Base-by-base conservation (phyloP, 805 yeast species). In the Metschnikowia lachancei region DNA sequence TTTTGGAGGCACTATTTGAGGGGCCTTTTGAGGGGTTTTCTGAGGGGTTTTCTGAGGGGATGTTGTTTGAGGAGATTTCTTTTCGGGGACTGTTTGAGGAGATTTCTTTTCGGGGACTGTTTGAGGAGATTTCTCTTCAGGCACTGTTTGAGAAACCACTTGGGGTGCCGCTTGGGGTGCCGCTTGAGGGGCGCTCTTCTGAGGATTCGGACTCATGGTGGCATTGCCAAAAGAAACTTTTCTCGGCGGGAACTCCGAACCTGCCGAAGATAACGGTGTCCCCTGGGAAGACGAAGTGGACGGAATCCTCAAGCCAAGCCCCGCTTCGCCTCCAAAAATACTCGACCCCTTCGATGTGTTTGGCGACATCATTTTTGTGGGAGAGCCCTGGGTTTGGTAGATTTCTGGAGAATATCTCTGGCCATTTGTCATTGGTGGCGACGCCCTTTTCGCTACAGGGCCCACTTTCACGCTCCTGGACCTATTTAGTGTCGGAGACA, bases 301-400 rank as follows among this genome's bases (percentile, higher is more conserved):
- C 22, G 7, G 43, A 9, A 20, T 18, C 20, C 37, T 8, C 36
- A 12, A 16, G 11, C 31, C 31, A 12, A 8, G 11, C 19, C 19
- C 19, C 4, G 17, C 12, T 14, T 14, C 19, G 3, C 14, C 35
- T 14, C 8, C 19, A 14, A 16, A 16, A 16, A 32, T 12, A 14
- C 19, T 32, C 16, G 19, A 16, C 7, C 35, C 19, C 19, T n/a
- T 18, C 9, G 43, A 29, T 30, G 31, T 22, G 19, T 20, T 20
- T 11, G 43, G 43, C 8, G 43, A 40, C 43, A 20, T 40, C 35
- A 19, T 28, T 24, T 20, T 40, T n/a, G 9, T 29, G 4, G 43
- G 43, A 10, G 43, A 36, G 8, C 36, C 32, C 29, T 32, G 36
- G n/a, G 13, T 20, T 19, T 32, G 43, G n/a, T 11, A 10, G 19